A percentile compares a stretch with the other conserved stretches of the same genome.
Conservation (phyloP, 805 yeast species). For the Kodamaea leandrae region DNA sequence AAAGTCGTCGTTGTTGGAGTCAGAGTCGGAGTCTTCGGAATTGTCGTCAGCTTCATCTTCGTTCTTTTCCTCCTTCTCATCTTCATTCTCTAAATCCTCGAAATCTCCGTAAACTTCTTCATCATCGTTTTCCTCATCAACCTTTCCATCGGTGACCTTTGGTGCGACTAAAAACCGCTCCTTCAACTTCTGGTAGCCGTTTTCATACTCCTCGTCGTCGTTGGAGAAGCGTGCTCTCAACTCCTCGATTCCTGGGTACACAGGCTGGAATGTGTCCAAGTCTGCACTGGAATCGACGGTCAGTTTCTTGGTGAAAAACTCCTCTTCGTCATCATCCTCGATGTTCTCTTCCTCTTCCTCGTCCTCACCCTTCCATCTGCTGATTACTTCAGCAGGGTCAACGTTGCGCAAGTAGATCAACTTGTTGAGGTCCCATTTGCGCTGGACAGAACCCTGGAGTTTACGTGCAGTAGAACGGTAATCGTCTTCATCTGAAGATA, state of each 20-base stretch:
- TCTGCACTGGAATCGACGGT: slow-evolving; percentile 25
- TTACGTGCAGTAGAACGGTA: slow-evolving; percentile 57
- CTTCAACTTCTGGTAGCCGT: slow-evolving; percentile 41
- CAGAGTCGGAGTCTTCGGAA: slow-evolving; percentile 38
- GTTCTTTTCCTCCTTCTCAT: slow-evolving; percentile 27
- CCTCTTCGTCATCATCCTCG: slow-evolving; percentile 37
- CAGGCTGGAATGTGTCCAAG: slow-evolving; percentile 38
- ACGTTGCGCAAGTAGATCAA: slow-evolving; percentile 76
- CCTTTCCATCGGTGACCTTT: slow-evolving; percentile 27
- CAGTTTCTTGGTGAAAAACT: slow-evolving; percentile 54
- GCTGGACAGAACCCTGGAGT: slow-evolving; percentile 50
- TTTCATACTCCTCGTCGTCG: slow-evolving; percentile 39
- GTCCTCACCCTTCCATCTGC: slow-evolving; percentile 64
- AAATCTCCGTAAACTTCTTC: slow-evolving; percentile 37
- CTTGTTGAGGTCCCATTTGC: slow-evolving; percentile 77
- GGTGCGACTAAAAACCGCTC: slow-evolving; percentile 56
- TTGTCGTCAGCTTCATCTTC: slow-evolving; percentile 24
- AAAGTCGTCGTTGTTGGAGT: slow-evolving; percentile 45
- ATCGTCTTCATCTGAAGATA: slow-evolving; percentile 40
- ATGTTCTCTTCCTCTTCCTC: slow-evolving; percentile 41
- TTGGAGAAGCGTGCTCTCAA: slow-evolving; percentile 47
- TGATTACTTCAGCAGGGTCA: slow-evolving; percentile 67
- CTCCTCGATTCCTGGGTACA: slow-evolving; percentile 39
- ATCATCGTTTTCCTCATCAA: slow-evolving; percentile 30
- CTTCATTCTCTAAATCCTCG: slow-evolving; percentile 37